A percentile compares a stretch with the other conserved stretches of the same genome.
Evolutionary conservation across 768 basidiomycete genomes (phyloP).

Genomic region (Lactarius hengduanensis): DNA sequence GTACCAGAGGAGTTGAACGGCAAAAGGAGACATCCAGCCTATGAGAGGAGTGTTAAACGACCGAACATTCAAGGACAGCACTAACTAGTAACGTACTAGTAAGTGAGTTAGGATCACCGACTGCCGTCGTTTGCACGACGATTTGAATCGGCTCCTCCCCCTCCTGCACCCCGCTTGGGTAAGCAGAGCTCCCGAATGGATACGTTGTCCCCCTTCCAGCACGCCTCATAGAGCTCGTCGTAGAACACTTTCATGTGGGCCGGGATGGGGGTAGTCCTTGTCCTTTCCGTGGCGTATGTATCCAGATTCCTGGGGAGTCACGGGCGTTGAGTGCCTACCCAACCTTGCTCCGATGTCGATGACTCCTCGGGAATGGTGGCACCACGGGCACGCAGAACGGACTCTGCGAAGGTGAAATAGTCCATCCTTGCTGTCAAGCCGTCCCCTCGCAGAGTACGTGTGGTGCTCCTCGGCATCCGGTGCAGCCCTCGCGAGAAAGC

Average conservation of each 20-base stretch:
- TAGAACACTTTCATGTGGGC: constrained; percentile 41
- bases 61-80: not conserved
- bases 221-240: constrained; percentile 58
- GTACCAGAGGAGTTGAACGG: too few relatives aligned
- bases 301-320: constrained; percentile 29
- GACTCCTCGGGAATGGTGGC: not conserved
- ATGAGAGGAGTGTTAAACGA: not conserved
- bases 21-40: constrained; percentile 33
- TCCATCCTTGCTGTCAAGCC: not conserved
- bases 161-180: constrained; percentile 38
- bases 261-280: constrained; percentile 31
- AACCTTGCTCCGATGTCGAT: not conserved
- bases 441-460: not conserved
- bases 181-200: constrained; percentile 54
- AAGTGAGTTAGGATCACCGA: constrained; percentile 21
- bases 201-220: constrained; percentile 50
- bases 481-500: not conserved
- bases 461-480: not conserved
- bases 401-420: constrained; percentile 2
- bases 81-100: constrained; percentile 8
- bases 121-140: constrained; percentile 37
- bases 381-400: constrained; percentile 5
- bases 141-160: constrained; percentile 44
- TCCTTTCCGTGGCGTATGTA: constrained; percentile 32
- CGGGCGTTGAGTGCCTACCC: not conserved